Percentiles rank a stretch among this genome's conserved stretches.
Evolutionary conservation across 371 early-diverging fungal species (phyloP).

Genomic region (Lichtheimia ornata): DNA sequence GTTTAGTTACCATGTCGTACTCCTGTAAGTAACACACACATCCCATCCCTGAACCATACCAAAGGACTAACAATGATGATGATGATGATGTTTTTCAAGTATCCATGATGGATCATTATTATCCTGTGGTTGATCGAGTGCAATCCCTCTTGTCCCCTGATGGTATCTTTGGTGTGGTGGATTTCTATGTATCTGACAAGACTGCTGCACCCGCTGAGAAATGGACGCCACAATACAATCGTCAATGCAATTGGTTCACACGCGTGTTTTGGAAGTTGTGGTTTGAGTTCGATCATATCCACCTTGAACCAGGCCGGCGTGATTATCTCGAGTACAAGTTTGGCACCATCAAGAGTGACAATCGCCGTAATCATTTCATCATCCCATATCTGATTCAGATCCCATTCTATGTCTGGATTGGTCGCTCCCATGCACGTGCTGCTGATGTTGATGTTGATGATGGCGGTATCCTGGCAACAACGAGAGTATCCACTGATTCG

Average conservation of each 20-base stretch:
- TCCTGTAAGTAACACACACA: conserved; percentile 52
- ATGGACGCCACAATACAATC: conserved; percentile 52
- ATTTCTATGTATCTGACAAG: conserved; percentile 76
- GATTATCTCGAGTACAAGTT: conserved; percentile 86
- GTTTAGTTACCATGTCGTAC: conserved; percentile 83
- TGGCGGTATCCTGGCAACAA: neutral
- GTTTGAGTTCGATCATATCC: conserved; percentile 81
- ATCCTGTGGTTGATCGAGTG: conserved; percentile 72
- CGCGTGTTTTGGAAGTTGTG: conserved; percentile 82
- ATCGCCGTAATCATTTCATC: conserved; percentile 75
- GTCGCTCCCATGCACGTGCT: conserved; percentile 45
- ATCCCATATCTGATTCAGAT: conserved; percentile 75
- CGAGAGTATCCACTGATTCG: neutral
- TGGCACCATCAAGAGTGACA: conserved; percentile 74
- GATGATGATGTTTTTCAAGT: conserved; percentile 32
- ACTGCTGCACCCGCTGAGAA: conserved; percentile 59
- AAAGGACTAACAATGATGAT: no score
- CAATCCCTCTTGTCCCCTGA: conserved; percentile 61
- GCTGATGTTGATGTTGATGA: conserved; percentile 18
- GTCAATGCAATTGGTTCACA: conserved; percentile 76
- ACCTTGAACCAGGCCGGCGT: conserved; percentile 76
- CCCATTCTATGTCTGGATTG: conserved; percentile 88
- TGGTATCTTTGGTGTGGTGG: conserved; percentile 79
- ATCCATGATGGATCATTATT: conserved; percentile 83
- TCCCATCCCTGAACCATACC: neutral